Base-by-base conservation (phyloP, 768 basidiomycete genomes). In the Cubamyces lactineus region DNA sequence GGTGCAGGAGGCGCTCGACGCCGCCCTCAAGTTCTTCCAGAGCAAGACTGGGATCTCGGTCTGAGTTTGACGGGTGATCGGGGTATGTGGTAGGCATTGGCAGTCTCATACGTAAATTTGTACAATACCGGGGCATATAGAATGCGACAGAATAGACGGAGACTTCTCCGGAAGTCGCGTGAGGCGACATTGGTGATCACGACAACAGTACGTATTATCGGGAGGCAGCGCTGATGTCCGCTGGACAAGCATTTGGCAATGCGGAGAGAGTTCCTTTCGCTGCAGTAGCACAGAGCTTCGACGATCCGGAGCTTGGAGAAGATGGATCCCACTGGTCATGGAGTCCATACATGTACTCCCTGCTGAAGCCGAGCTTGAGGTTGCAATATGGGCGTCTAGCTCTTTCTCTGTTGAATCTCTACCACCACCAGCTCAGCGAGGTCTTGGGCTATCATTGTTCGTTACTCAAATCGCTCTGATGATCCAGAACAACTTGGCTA, bases 1-100 rank as follows among this genome's bases (percentile, higher is more conserved):
- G 74, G 75, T 94, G 2, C 76, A 81, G 16, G 91, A 90, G 61
- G 95, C 92, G 1, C 67, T 94, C 19, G 71, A 68, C 57, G 78
- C 79, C 23, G 93, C 91, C 3, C 76, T 76, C 63, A 70, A 76
- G 52, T 80, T 67, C 41, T 81, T 75, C 66, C 60, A 57, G 34
- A 38, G 55, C 13, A 65, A 67, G 52, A 62, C 60, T 28, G 57
- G 65, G 38, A 50, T 62, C 21, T 47, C 53, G 15, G 47, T 40
- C 34, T 62, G 58, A 63, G 21, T 41, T 23, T 41, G 19, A 24
- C 15, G 17, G 39, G 15, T 26, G 38, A 28, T 56, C 49, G 34
- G 11, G 21, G 34, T 2, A 1, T 24, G 48, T 17, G 53, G 23
- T 38, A 40, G 17, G 47, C 23, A 30, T 59, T 23, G 58, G 58